Evolutionary conservation across 129 eudicot species (phyloP), one percentile per base, ranked within the genome.

Genomic region (Pseudognaphalium luteoalbum): DNA sequence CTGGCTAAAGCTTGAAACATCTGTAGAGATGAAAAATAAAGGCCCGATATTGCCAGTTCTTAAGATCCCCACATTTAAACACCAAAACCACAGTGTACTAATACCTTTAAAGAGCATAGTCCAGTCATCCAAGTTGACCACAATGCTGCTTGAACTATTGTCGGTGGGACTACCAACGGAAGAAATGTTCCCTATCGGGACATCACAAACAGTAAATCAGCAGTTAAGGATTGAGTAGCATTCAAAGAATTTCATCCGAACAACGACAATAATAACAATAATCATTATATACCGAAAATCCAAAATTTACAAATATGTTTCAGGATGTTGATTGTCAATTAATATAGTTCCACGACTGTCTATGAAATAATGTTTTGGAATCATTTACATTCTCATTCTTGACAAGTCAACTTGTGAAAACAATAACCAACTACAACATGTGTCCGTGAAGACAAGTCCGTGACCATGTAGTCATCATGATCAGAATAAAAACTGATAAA

Each of bases 1-100:
- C 93, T 88, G 69, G 97, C 96, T 80, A 94, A 86, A 63, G 97
- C 96, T 91, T 94, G 98, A 83, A 94, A 94, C 98, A 94, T 94
- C 98, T 91, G 79, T 65, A 73, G 47, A 82, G 62, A 69, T 28
- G 7, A 28, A 52, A 41, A 34, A 56, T 35, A 64, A 54, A 44
- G 22, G 39, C 11, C 17, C 33, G 15, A 35, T 25, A 4, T 10
- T 56, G 35, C 34, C 47, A 67, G 5, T 61, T 35, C 34, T 56
- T 11, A 16, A 77, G 47, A 68, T 76, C 54, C 60, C 54, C 83
- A 79, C 20, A 57, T 51, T 72, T n/a, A 59, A 71, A 14, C 15
- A 10, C 80, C 50, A 61, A 70, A 42, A 51, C 1, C 19, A 6
- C 9, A 51, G 60, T 56, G 7, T 25, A 25, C 28, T 47, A 74